phyloP scores from a whole-genome alignment of 2,329 filamentous ascomycete genomes.

The Monosporascus sp. region DNA sequence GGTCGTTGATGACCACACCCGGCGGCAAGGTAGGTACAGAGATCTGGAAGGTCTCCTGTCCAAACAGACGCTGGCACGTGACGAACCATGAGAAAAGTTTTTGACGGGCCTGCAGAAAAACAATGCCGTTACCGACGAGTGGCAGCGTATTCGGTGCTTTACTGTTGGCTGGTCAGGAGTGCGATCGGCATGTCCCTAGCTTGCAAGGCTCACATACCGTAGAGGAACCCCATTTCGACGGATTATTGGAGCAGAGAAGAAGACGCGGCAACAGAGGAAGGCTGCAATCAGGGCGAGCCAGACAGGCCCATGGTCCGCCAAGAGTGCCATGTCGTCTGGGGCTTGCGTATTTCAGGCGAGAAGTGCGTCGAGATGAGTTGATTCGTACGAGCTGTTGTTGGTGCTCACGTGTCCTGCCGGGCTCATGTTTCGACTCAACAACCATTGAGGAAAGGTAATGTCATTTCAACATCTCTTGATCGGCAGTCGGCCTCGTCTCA shows the following conservation, averaged over 20 bases:
- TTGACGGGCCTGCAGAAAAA: slow-evolving; percentile 55
- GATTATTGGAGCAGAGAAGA: slow-evolving; percentile 17
- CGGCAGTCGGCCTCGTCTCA: too few species aligned
- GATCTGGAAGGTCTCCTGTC: slow-evolving; percentile 57
- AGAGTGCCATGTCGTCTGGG: background rate
- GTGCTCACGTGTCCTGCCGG: too few species aligned
- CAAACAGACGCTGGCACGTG: slow-evolving; percentile 50
- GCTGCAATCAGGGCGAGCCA: slow-evolving; percentile 12
- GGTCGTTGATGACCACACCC: slow-evolving; percentile 58
- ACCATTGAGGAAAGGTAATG: background rate
- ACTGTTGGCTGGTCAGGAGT: slow-evolving; percentile 23
- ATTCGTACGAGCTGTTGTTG: too few species aligned
- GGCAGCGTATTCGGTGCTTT: slow-evolving; percentile 48
- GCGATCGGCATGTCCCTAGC: background rate
- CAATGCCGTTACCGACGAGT: slow-evolving; percentile 54
- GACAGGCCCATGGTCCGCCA: slow-evolving; percentile 13
- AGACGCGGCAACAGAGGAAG: slow-evolving; percentile 17
- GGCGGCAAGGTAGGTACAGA: slow-evolving; percentile 57
- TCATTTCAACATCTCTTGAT: background rate
- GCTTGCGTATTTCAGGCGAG: background rate
- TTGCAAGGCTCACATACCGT: slow-evolving; percentile 17
- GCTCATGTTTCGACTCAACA: background rate
- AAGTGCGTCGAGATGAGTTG: too few species aligned
- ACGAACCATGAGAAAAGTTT: slow-evolving; percentile 59
- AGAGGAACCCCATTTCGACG: slow-evolving; percentile 26